Evolutionary conservation across 768 basidiomycete species (phyloP).

Genomic region (Hypholoma fasciculare): DNA sequence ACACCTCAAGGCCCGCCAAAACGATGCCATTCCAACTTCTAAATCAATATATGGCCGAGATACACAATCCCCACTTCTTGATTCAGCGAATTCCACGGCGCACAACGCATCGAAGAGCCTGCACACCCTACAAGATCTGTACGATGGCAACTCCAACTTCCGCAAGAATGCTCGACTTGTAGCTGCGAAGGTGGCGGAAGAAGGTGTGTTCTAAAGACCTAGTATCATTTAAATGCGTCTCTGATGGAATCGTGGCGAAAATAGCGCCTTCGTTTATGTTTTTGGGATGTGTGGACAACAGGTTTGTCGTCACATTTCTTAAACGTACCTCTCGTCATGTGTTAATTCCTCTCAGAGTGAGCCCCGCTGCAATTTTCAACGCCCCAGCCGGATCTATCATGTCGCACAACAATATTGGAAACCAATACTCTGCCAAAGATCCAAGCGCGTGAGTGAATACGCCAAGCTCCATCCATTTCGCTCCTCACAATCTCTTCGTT

Average conservation of each 20-base stretch:
- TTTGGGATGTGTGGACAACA: conserved; percentile 35
- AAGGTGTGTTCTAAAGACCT: conserved; percentile 17
- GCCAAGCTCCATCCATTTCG: neutral
- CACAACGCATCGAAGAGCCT: neutral
- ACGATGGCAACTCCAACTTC: conserved; percentile 26
- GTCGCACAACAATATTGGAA: conserved; percentile 34
- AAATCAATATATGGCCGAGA: conserved; percentile 2
- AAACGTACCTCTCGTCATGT: neutral
- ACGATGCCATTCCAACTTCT: neutral
- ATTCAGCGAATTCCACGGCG: neutral
- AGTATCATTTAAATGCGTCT: neutral
- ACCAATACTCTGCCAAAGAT: conserved; percentile 34
- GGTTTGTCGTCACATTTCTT: conserved; percentile 13
- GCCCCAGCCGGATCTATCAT: conserved; percentile 31
- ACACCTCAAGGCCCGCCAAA: neutral
- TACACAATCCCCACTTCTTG: conserved; percentile 4
- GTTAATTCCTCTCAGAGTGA: conserved; percentile 16
- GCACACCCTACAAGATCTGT: conserved; percentile 23
- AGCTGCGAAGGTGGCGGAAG: conserved; percentile 13
- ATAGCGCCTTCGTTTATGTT: conserved; percentile 38
- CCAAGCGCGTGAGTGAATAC: conserved; percentile 28
- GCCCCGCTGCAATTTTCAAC: conserved; percentile 32
- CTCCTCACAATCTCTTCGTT: too few species aligned
- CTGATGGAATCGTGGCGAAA: neutral
- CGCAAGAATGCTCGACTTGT: conserved; percentile 16